A percentile compares a stretch with the other conserved stretches of the same genome.
These are phyloP conservation scores for Fusarium piperis DNA, from an alignment of 2,329 filamentous ascomycete genomes.

Conservation along the genomic window DNA sequence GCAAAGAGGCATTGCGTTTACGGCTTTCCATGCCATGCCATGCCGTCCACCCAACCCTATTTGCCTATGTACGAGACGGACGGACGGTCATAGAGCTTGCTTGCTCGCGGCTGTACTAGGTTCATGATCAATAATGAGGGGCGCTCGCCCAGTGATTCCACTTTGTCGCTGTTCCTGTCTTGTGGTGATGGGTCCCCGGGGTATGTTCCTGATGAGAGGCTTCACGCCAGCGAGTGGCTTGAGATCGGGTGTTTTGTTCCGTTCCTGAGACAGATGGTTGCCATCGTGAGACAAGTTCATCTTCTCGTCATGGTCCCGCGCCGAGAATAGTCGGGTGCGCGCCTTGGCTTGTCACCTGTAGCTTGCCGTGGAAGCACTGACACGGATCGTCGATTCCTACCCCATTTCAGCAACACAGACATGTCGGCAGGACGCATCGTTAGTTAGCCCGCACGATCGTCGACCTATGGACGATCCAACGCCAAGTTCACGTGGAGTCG, in stretches of 20 bases:
- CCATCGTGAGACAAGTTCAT: slow-evolving; percentile 8
- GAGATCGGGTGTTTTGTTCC: slow-evolving; percentile 3
- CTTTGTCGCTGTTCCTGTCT: slow-evolving; percentile 18
- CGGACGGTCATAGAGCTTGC: slow-evolving; percentile 5
- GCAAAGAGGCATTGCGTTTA: slow-evolving; percentile 23
- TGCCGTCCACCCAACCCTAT: slow-evolving; percentile 30
- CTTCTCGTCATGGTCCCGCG: not conserved
- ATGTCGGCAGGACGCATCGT: not conserved
- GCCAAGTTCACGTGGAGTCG: slow-evolving; percentile 22
- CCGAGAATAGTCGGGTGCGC: not conserved
- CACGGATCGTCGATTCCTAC: slow-evolving; percentile 17
- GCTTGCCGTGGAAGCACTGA: not conserved
- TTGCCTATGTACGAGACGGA: slow-evolving; percentile 29
- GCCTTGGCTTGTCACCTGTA: slow-evolving; percentile 3
- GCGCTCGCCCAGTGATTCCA: slow-evolving; percentile 38
- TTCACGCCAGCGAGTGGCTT: slow-evolving; percentile 7
- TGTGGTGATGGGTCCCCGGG: slow-evolving; percentile 8
- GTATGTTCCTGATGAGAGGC: slow-evolving; percentile 19
- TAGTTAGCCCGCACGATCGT: slow-evolving; percentile 4
- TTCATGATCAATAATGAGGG: slow-evolving; percentile 38
- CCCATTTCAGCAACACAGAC: not conserved
- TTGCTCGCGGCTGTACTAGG: slow-evolving; percentile 28
- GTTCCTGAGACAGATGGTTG: slow-evolving; percentile 18
- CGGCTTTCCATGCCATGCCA: slow-evolving; percentile 16
- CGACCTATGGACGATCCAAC: slow-evolving; percentile 8